phyloP scores from a whole-genome alignment of 768 basidiomycete species.

The Terana coerulea region DNA sequence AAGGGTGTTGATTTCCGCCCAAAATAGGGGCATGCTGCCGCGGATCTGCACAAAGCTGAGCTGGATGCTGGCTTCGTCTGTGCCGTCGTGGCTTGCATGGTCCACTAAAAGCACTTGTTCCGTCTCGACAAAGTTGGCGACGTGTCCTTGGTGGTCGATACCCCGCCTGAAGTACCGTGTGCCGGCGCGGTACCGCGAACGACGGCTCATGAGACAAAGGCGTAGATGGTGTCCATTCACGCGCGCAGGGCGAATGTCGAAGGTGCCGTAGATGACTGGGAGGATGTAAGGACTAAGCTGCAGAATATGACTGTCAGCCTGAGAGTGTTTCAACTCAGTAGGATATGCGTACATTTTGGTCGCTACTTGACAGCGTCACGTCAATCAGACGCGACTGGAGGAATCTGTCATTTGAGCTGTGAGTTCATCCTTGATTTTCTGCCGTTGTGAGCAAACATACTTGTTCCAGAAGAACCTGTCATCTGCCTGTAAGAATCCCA shows the following conservation, averaged over 20 bases:
- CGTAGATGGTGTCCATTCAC: constrained; percentile 78
- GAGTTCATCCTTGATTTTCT: neutral
- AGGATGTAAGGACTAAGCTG: constrained; percentile 88
- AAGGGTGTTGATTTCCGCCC: constrained; percentile 95
- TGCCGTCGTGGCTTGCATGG: constrained; percentile 36
- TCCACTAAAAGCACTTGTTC: constrained; percentile 90
- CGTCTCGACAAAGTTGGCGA: constrained; percentile 97
- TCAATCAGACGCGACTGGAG: constrained; percentile 63
- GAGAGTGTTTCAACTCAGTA: neutral
- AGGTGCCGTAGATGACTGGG: constrained; percentile 92
- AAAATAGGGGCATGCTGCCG: constrained; percentile 91
- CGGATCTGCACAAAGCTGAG: constrained; percentile 91
- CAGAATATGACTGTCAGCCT: constrained; percentile 14
- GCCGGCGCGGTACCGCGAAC: constrained; percentile 91
- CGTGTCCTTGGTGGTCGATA: constrained; percentile 83
- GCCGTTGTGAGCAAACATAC: constrained; percentile 30
- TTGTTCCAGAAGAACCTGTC: constrained; percentile 99
- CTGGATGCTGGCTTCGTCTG: constrained; percentile 52
- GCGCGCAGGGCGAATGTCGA: constrained; percentile 74
- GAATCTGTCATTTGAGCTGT: constrained; percentile 31
- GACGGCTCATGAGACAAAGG: constrained; percentile 86
- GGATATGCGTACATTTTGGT: constrained; percentile 57
- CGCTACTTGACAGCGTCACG: constrained; percentile 42
- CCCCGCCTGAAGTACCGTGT: constrained; percentile 97
- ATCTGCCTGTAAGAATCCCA: constrained; percentile 58